phyloP scores from a whole-genome alignment of 139 green algal species.

The Nannochloris sp. region DNA sequence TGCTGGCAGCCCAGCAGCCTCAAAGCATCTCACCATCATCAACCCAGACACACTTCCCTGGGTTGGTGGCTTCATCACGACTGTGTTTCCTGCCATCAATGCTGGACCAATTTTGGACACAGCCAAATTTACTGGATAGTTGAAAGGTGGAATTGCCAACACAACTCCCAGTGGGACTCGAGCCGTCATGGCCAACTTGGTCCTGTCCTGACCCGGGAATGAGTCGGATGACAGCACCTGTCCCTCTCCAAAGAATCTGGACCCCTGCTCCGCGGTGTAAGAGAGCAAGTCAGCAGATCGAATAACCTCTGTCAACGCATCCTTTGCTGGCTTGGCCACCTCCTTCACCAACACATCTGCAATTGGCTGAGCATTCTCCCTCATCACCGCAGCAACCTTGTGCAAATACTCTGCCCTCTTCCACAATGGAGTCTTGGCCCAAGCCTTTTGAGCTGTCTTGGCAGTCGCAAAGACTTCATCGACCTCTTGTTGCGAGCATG shows the following conservation, averaged over 20 bases:
- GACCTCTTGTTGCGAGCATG: slow-evolving; percentile 83
- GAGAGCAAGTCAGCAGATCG: slow-evolving; percentile 82
- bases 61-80: slow-evolving; percentile 95
- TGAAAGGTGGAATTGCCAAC: slow-evolving; percentile 94
- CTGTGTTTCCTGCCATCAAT: slow-evolving; percentile 91
- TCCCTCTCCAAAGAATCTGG: slow-evolving; percentile 73
- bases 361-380: slow-evolving; percentile 73
- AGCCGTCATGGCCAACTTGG: slow-evolving; percentile 77
- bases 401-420: slow-evolving; percentile 77
- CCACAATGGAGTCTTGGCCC: slow-evolving; percentile 81
- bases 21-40: slow-evolving; percentile 87
- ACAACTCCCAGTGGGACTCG: slow-evolving; percentile 87
- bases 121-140: slow-evolving; percentile 92
- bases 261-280: slow-evolving; percentile 90
- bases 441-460: slow-evolving; percentile 71
- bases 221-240: slow-evolving; percentile 77
- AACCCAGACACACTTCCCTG: slow-evolving; percentile 73
- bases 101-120: slow-evolving; percentile 91
- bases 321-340: slow-evolving; percentile 85
- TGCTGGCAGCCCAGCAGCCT: slow-evolving; percentile 67
- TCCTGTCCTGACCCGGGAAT: slow-evolving; percentile 82
- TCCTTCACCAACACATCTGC: slow-evolving; percentile 82
- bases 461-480: slow-evolving; percentile 66
- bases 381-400: slow-evolving; percentile 62
- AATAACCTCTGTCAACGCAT: slow-evolving; percentile 69